These are phyloP conservation scores for Golubevia pallescens DNA, from an alignment of 1,284 basidiomycete species.

Conservation along the genomic window DNA sequence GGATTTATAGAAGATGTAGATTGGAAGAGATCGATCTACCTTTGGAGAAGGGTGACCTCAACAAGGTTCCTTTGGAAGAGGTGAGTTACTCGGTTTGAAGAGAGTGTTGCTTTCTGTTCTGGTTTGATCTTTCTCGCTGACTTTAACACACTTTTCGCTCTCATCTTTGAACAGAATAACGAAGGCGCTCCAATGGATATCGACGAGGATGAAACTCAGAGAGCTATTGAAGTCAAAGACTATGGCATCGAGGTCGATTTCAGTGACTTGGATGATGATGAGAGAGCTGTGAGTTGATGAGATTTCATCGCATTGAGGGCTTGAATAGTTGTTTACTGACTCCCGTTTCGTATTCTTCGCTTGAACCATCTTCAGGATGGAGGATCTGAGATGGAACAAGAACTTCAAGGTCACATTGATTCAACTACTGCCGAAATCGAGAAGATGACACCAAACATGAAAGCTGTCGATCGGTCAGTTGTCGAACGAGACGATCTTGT, in stretches of 20 bases:
- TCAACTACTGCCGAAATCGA: constrained; percentile 76
- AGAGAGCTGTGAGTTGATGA: constrained; percentile 73
- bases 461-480: constrained; percentile 82
- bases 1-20: constrained; percentile 87
- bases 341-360: constrained; percentile 5
- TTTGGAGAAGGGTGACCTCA: constrained; percentile 76
- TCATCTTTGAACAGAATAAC: constrained; percentile 1
- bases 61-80: constrained; percentile 92
- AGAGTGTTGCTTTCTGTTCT: not conserved
- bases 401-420: constrained; percentile 71
- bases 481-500: too few relatives aligned
- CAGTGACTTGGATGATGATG: constrained; percentile 76
- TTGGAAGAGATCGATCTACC: constrained; percentile 91
- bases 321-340: too few relatives aligned
- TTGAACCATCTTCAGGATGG: constrained; percentile 67
- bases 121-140: not conserved
- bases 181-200: constrained; percentile 75
- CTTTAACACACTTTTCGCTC: not conserved
- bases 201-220: constrained; percentile 78
- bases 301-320: not conserved
- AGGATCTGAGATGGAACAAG: constrained; percentile 73
- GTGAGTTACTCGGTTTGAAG: constrained; percentile 65
- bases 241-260: constrained; percentile 93
- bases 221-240: constrained; percentile 75
- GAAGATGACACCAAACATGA: constrained; percentile 93